Base-by-base conservation (phyloP, 495 filamentous ascomycete species). In the Xylaria longipes region DNA sequence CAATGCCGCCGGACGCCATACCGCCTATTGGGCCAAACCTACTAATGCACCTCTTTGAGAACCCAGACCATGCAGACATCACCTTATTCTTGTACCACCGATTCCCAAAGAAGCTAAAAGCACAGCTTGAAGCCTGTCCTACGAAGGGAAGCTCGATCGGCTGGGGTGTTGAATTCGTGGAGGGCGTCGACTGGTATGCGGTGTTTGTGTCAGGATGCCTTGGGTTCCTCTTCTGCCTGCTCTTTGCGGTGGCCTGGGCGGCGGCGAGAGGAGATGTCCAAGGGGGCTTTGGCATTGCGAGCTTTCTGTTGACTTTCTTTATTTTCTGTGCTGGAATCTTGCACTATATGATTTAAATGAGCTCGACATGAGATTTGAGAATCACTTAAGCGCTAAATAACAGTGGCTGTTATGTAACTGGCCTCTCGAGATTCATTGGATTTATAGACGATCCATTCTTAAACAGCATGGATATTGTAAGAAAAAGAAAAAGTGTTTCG, bases 41-140 rank as follows among this genome's bases (percentile, higher is more conserved):
- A 6, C 48, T 67, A 11, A 67, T 54, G 64, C 64, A 67, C 41
- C 64, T 67, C 9, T 54, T 67, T 22, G 64, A 67, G 45, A 50
- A 67, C 14, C 64, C 48, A 67, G 64, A 67, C 14, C 64, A 67
- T 27, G 64, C 64, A 35, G 64, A 67, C 29, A 45, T 67, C 0
- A 52, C 64, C n/a, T 20, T 67, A 27, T 67, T 67, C 29, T 54
- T 67, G 5, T 67, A 52, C 31, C 20, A 52, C 29, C 27, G 48
- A 11, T 67, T 67, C 29, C 48, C 48, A 15, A 67, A 67, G 29
- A 67, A 67, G 14, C 45, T 67, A 17, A 50, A 45, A 15, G 45
- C 45, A n/a, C 64, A 67, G 48, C 64, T 67, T 17, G 64, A 67
- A 54, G 48, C 64, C 27, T 67, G 64, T 37, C 29, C 64, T 20